Evolutionary conservation across 2,329 filamentous ascomycete genomes (phyloP), one percentile per base, ranked within the genome.

Genomic region (Neofusicoccum kwambonambiense): DNA sequence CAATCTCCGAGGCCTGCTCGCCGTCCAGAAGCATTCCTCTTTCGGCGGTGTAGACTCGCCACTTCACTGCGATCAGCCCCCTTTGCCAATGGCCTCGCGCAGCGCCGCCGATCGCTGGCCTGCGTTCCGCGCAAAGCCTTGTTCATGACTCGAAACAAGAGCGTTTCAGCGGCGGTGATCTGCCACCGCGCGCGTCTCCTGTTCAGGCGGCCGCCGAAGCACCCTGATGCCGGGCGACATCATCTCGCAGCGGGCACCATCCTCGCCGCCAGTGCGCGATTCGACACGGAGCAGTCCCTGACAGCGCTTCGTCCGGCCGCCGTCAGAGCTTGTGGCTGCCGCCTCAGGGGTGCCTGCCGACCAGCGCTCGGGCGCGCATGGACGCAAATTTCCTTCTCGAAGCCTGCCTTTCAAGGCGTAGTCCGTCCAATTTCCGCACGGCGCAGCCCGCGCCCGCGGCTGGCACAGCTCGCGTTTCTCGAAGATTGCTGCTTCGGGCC

Each of bases 401-500:
- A 72, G 69, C 52, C 66, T 72, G 66, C 71, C 67, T 62, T 61
- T 65, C 70, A 51, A n/a, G 69, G 44, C 35, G 64, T 72, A 71
- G 70, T 64, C 42, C 56, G 11, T 45, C 58, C 49, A 69, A 76
- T 75, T 76, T 75, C 75, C 73, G 76, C 69, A 67, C 64, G 54
- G 50, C 52, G 64, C 67, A 65, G 65, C 67, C 65, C 65, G 68
- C 66, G 69, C 69, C 69, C 63, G 69, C 69, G 71, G 69, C 70
- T 39, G 13, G 70, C 66, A 68, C 67, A 68, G 65, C 69, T 69
- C 71, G 69, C 69, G 71, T 73, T 77, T 77, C 75, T 69, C 73
- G 75, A 77, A 76, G 68, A 71, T 69, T 76, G 66, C 74, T 71
- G 73, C 74, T 74, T 75, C 74, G 19, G 58, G 34, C 34, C 58